Evolutionary conservation across 176 grass and related monocot species (phyloP).

Genomic region (Thalia dealbata): DNA sequence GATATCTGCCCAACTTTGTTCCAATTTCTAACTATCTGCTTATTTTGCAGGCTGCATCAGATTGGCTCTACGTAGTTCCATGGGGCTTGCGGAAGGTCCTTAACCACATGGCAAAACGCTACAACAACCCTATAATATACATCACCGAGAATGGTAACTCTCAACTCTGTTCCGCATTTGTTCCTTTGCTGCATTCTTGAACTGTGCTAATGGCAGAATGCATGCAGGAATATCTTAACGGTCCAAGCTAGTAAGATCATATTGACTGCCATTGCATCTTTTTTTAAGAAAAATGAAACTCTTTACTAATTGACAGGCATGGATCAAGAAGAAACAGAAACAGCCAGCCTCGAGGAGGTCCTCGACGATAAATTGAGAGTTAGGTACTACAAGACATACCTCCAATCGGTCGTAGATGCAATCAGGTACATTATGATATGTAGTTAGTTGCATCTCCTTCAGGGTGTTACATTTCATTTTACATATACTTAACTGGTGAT

Average conservation of each 20-base stretch:
- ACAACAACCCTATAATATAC: conserved; percentile 59
- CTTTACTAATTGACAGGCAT: conserved; percentile 39
- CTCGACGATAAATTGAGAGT: conserved; percentile 76
- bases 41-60: conserved; percentile 66
- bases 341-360: conserved; percentile 37
- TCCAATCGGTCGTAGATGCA: conserved; percentile 50
- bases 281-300: neutral
- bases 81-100: conserved; percentile 76
- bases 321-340: conserved; percentile 82
- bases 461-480: neutral
- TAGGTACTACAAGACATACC: conserved; percentile 70
- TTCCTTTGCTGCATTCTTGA: neutral
- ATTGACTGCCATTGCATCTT: too few relatives aligned
- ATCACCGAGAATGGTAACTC: conserved; percentile 88
- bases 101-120: conserved; percentile 54
- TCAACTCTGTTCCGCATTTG: conserved; percentile 8
- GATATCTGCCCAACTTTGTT: neutral
- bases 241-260: too few relatives aligned
- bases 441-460: neutral
- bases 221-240: too few relatives aligned
- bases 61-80: conserved; percentile 94
- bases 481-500: neutral
- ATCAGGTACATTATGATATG: conserved; percentile 44
- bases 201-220: too few relatives aligned
- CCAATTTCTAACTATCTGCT: conserved; percentile 19